phyloP scores from a whole-genome alignment of 2,329 filamentous ascomycete genomes.

The Colletotrichum sp. region DNA sequence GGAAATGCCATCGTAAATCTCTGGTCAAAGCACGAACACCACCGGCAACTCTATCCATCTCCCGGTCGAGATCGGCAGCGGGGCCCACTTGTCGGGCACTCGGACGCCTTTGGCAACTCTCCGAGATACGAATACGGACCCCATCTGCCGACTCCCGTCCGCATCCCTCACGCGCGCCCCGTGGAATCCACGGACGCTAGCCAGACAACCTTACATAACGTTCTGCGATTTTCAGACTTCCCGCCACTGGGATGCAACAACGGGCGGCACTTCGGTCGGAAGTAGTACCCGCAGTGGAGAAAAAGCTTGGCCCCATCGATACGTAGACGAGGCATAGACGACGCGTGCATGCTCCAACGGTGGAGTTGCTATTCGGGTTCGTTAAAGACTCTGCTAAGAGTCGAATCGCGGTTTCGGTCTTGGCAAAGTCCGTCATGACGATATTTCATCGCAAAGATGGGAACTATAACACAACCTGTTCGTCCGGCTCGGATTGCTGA shows the following conservation, averaged over 20 bases:
- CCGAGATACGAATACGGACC: constrained; percentile 6
- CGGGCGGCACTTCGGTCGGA: neutral
- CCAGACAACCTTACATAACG: neutral
- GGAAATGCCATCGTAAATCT: neutral
- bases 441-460: neutral
- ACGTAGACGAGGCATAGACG: neutral
- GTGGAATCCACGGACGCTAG: neutral
- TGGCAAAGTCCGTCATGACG: neutral
- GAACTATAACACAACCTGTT: neutral
- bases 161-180: neutral
- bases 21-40: neutral
- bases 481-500: neutral
- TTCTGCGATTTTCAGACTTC: neutral
- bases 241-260: neutral
- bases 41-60: neutral
- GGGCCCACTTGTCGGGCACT: neutral
- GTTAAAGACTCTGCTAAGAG: neutral
- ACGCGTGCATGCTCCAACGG: neutral
- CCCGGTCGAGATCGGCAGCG: neutral
- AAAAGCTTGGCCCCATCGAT: neutral
- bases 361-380: neutral
- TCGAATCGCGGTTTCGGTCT: neutral
- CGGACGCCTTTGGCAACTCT: neutral
- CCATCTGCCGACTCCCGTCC: neutral
- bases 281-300: neutral